Conservation (phyloP, 495 filamentous ascomycete genomes). For the Pseudoneurospora amorphoporcata region DNA sequence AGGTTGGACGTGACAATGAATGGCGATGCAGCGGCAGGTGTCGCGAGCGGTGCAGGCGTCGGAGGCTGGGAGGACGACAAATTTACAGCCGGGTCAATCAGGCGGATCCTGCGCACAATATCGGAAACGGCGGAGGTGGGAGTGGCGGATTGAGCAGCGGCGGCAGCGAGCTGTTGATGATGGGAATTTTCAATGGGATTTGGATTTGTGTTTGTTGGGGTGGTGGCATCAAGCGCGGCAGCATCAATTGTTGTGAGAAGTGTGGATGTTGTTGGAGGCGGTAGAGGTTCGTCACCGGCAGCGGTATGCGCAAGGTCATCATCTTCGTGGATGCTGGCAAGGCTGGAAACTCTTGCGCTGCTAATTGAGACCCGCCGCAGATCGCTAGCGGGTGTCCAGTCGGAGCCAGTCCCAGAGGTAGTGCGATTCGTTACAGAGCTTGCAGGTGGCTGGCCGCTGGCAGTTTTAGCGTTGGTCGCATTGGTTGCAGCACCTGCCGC, state of each 20-base stretch:
- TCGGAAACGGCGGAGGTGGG: neutral
- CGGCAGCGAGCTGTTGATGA: neutral
- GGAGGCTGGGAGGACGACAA: slow-evolving; percentile 3
- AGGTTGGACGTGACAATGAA: neutral
- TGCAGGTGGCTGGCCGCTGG: neutral
- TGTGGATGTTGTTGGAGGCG: slow-evolving; percentile 1
- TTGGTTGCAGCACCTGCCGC: neutral
- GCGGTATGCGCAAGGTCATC: neutral
- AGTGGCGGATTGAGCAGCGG: neutral
- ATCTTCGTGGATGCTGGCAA: slow-evolving; percentile 1
- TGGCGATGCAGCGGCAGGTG: neutral
- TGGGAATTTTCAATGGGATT: neutral
- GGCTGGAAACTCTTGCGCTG: neutral
- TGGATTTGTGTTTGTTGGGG: slow-evolving; percentile 1
- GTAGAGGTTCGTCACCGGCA: slow-evolving; percentile 1
- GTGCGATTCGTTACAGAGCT: neutral
- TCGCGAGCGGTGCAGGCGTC: neutral
- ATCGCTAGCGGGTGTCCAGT: neutral
- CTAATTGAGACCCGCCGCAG: neutral
- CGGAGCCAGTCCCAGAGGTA: neutral
- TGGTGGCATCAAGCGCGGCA: neutral
- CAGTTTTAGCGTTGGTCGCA: neutral
- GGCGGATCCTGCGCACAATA: slow-evolving; percentile 2
- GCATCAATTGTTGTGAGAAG: neutral
- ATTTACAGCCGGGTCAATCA: slow-evolving; percentile 14